Evolutionary conservation across 352 stramenopile genomes (phyloP).

Genomic region (Pythium monospermum): DNA sequence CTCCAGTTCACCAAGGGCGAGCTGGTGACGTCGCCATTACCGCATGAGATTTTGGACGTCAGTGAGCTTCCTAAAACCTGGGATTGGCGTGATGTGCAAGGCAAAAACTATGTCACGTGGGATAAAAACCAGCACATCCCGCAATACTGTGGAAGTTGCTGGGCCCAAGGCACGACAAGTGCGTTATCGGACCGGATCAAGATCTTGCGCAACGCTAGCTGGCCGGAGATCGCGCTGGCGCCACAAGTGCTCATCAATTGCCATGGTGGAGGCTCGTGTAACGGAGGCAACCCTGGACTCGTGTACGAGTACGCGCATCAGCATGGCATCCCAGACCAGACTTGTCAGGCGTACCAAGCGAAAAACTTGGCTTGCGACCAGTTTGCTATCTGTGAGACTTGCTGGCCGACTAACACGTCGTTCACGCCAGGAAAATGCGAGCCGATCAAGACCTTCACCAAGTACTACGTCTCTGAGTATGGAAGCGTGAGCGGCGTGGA

Average conservation of each 20-base stretch:
- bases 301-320: slow-evolving; percentile 86
- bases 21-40: slow-evolving; percentile 59
- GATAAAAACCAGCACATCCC: slow-evolving; percentile 99
- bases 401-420: slow-evolving; percentile 84
- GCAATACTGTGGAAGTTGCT: slow-evolving; percentile 91
- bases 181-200: slow-evolving; percentile 89
- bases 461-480: slow-evolving; percentile 90
- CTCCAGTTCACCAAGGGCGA: slow-evolving; percentile 63
- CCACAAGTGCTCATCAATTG: slow-evolving; percentile 86
- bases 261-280: slow-evolving; percentile 68
- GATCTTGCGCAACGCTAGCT: slow-evolving; percentile 82
- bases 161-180: slow-evolving; percentile 87
- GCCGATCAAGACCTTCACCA: slow-evolving; percentile 81
- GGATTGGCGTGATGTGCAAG: slow-evolving; percentile 94
- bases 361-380: slow-evolving; percentile 77
- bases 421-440: slow-evolving; percentile 81
- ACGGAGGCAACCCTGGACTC: slow-evolving; percentile 72
- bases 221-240: slow-evolving; percentile 77
- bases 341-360: slow-evolving; percentile 89
- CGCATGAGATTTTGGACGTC: slow-evolving; percentile 71
- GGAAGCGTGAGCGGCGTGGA: slow-evolving; percentile 79
- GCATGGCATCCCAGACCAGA: slow-evolving; percentile 90
- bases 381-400: slow-evolving; percentile 82
- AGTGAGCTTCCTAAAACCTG: slow-evolving; percentile 89
- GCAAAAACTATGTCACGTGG: slow-evolving; percentile 95